A percentile compares a stretch with the other conserved stretches of the same genome.
phyloP scores from a whole-genome alignment of 2,329 filamentous ascomycete genomes.

The Aspergillus terreus region DNA sequence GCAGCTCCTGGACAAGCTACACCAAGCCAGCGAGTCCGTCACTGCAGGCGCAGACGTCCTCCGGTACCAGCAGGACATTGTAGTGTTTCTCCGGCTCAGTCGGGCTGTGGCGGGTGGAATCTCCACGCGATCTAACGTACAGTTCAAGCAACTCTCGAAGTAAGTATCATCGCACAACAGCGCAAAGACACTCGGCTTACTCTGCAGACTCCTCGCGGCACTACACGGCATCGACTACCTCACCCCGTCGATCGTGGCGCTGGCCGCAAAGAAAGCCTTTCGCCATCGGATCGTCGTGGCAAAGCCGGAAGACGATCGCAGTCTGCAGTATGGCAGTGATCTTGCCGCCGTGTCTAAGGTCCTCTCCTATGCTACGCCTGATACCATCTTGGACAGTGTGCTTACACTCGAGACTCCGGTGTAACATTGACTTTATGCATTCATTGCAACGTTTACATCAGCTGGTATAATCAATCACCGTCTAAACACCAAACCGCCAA shows the following conservation, averaged over 20 bases:
- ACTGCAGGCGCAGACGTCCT: slow-evolving; percentile 71
- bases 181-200: background rate
- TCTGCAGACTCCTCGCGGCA: slow-evolving; percentile 58
- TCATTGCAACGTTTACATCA: too few species aligned
- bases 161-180: slow-evolving; percentile 23
- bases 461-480: too few species aligned
- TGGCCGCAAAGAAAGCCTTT: slow-evolving; percentile 85
- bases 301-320: slow-evolving; percentile 69
- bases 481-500: background rate
- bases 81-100: slow-evolving; percentile 82
- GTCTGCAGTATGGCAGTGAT: slow-evolving; percentile 89
- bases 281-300: slow-evolving; percentile 75
- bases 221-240: slow-evolving; percentile 77
- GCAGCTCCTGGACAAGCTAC: slow-evolving; percentile 54
- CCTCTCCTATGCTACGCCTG: slow-evolving; percentile 56
- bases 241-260: slow-evolving; percentile 75
- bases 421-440: slow-evolving; percentile 20
- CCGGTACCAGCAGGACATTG: slow-evolving; percentile 82
- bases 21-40: slow-evolving; percentile 55
- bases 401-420: slow-evolving; percentile 56
- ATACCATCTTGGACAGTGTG: slow-evolving; percentile 57
- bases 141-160: slow-evolving; percentile 67
- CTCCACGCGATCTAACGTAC: slow-evolving; percentile 71
- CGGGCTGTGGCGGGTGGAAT: slow-evolving; percentile 77
- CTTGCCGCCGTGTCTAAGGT: slow-evolving; percentile 63